Evolutionary conservation across 2,329 filamentous ascomycete genomes (phyloP).

Genomic region (Aspergillus sp.): DNA sequence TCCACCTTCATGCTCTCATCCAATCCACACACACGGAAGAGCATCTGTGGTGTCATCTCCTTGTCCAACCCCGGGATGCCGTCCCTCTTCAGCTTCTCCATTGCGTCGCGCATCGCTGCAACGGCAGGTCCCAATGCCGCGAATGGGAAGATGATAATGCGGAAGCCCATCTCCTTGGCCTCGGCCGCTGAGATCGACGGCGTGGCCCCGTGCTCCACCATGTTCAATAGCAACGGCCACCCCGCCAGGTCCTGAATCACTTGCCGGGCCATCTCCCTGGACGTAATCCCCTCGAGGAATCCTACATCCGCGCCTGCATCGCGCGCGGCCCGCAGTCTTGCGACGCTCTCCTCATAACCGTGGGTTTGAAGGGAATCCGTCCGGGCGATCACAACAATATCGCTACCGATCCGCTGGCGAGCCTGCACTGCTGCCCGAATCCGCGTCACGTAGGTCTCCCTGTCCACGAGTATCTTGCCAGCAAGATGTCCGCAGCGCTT

Average conservation of each 20-base stretch:
- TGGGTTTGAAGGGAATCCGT: slow-evolving; percentile 41
- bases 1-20: slow-evolving; percentile 45
- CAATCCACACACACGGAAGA: slow-evolving; percentile 48
- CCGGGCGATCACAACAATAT: slow-evolving; percentile 49
- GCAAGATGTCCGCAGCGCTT: slow-evolving; percentile 46
- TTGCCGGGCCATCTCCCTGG: slow-evolving; percentile 39
- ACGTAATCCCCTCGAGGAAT: slow-evolving; percentile 46
- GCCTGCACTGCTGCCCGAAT: slow-evolving; percentile 43
- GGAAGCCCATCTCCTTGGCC: slow-evolving; percentile 44
- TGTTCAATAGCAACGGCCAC: slow-evolving; percentile 47
- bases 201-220: slow-evolving; percentile 47
- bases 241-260: slow-evolving; percentile 39
- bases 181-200: slow-evolving; percentile 42
- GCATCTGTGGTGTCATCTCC: slow-evolving; percentile 39
- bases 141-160: slow-evolving; percentile 47
- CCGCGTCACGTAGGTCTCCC: slow-evolving; percentile 35
- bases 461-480: slow-evolving; percentile 43
- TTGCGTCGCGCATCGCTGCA: slow-evolving; percentile 36
- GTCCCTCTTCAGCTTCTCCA: slow-evolving; percentile 40
- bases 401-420: slow-evolving; percentile 37
- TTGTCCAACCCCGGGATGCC: slow-evolving; percentile 35
- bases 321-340: slow-evolving; percentile 41
- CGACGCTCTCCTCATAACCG: slow-evolving; percentile 45
- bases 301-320: slow-evolving; percentile 45
- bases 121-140: slow-evolving; percentile 42